phyloP scores from a whole-genome alignment of 2,329 filamentous ascomycete genomes.

The Knufia fluminis region DNA sequence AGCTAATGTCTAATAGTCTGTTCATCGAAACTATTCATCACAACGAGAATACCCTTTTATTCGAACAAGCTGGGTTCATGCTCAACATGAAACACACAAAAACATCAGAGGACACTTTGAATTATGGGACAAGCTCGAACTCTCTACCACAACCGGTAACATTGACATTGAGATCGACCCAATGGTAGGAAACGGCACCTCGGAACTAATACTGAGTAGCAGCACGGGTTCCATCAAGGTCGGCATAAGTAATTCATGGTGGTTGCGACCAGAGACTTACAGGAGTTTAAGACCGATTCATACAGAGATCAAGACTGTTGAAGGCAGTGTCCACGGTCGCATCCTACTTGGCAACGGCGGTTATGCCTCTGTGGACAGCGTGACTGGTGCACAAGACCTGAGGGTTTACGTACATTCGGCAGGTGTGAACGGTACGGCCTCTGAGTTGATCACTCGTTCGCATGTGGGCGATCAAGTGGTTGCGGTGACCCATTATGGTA shows the following conservation, averaged over 20 bases:
- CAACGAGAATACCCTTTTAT: not conserved
- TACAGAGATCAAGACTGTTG: not conserved
- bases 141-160: not conserved
- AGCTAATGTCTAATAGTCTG: not conserved
- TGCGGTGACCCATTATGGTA: not conserved
- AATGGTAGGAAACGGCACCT: not conserved
- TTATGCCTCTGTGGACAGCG: not conserved
- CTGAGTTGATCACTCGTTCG: not conserved
- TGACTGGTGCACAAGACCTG: not conserved
- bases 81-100: not conserved
- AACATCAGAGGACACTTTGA: slow-evolving; percentile 1
- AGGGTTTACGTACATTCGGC: not conserved
- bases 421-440: not conserved
- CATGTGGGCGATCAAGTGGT: not conserved
- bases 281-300: not conserved
- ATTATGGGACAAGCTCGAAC: not conserved
- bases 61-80: not conserved
- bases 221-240: not conserved
- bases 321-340: not conserved
- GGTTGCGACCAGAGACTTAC: not conserved
- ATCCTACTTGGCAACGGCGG: not conserved
- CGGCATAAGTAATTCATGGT: not conserved
- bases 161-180: slow-evolving; percentile 2
- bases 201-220: not conserved
- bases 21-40: not conserved